A percentile compares a stretch with the other conserved stretches of the same genome.
phyloP scores from a whole-genome alignment of 768 basidiomycete genomes.

The Kwoniella sp. region DNA sequence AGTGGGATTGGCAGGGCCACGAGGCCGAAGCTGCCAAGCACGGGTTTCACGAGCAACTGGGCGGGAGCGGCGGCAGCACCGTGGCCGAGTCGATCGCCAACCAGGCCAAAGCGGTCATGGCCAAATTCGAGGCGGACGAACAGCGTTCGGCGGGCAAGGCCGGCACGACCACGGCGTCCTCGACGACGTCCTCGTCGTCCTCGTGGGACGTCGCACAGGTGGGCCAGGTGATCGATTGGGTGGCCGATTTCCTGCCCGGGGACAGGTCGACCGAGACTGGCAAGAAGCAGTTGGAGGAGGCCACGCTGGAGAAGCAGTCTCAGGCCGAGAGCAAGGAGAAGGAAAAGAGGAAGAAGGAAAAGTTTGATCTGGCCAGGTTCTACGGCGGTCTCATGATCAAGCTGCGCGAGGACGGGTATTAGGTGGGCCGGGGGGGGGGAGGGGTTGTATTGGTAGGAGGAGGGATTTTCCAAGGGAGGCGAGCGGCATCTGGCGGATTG shows the following conservation, averaged over 20 bases:
- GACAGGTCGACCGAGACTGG: slow-evolving; percentile 49
- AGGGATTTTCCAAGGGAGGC: too few relatives aligned
- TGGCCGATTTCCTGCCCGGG: slow-evolving; percentile 57
- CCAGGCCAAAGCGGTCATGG: slow-evolving; percentile 1
- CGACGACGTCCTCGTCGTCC: background rate
- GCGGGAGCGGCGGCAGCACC: slow-evolving; percentile 57
- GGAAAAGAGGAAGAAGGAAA: slow-evolving; percentile 49
- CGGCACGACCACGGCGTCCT: slow-evolving; percentile 8
- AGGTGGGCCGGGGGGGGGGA: slow-evolving; percentile 6
- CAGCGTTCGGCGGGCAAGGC: slow-evolving; percentile 22
- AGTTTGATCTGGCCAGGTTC: slow-evolving; percentile 78
- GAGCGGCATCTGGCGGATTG: background rate
- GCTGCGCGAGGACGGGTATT: slow-evolving; percentile 88
- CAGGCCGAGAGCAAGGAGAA: slow-evolving; percentile 10
- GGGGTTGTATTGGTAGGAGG: too few relatives aligned
- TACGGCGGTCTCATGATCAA: slow-evolving; percentile 84
- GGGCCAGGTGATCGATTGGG: slow-evolving; percentile 48
- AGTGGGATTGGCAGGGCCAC: slow-evolving; percentile 26
- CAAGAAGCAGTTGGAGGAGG: slow-evolving; percentile 43
- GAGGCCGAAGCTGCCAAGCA: slow-evolving; percentile 5
- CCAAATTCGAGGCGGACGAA: slow-evolving; percentile 13
- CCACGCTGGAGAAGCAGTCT: slow-evolving; percentile 36
- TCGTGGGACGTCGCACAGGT: slow-evolving; percentile 47
- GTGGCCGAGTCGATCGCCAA: background rate
- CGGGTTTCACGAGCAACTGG: slow-evolving; percentile 31